These are phyloP conservation scores for Hymenoscyphus fraxineus DNA, from an alignment of 2,329 filamentous ascomycete genomes.

Conservation along the genomic window DNA sequence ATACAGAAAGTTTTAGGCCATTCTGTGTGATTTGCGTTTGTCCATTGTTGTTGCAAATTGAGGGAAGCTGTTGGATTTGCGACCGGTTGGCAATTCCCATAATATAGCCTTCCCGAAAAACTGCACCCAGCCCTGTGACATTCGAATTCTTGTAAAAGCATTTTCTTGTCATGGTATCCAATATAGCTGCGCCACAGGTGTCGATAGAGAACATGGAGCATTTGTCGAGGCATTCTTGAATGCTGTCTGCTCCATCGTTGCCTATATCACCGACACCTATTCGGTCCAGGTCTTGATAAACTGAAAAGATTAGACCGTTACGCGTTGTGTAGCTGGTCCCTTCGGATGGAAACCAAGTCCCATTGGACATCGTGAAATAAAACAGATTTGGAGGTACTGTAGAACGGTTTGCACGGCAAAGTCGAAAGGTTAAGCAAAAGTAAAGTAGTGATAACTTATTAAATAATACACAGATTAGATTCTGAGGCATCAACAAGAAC, in stretches of 20 bases:
- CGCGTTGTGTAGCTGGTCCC: not conserved
- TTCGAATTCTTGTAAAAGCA: not conserved
- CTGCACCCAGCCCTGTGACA: not conserved
- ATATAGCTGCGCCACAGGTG: not conserved
- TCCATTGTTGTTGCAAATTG: not conserved
- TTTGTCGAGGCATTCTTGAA: not conserved
- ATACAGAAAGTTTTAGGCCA: not conserved
- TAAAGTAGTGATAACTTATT: no score
- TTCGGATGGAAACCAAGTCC: no score
- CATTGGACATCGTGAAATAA: no score
- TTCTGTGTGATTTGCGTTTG: not conserved
- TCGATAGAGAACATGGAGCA: not conserved
- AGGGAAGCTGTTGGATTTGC: not conserved
- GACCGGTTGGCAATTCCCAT: not conserved
- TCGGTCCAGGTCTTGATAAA: not conserved
- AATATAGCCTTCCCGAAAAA: not conserved
- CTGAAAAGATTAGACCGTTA: not conserved
- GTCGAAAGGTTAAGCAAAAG: no score
- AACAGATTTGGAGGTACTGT: no score
- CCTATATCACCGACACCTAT: not conserved
- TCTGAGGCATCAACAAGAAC: no score
- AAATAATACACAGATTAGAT: no score
- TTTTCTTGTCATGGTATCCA: not conserved
- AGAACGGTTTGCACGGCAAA: no score
- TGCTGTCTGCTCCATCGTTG: not conserved